Conservation (phyloP, 495 filamentous ascomycete genomes). For the Aeminium ludgeri region DNA sequence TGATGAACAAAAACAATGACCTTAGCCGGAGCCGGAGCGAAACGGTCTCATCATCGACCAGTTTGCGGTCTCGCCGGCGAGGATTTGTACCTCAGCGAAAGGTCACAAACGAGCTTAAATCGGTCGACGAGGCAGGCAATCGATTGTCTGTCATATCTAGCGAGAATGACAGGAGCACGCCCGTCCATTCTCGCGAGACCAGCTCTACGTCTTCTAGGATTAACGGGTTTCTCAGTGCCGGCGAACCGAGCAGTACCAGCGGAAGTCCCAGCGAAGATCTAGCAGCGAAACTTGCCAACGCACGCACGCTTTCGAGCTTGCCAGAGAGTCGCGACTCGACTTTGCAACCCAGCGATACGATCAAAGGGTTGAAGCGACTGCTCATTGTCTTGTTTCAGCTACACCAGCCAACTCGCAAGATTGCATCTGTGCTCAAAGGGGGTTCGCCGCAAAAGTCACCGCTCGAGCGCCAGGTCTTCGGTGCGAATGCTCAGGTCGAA, state of each 20-base stretch:
- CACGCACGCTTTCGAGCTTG: too few species aligned
- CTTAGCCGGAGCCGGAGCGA: conserved; percentile 83
- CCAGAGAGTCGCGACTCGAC: not conserved
- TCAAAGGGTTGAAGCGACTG: conserved; percentile 73
- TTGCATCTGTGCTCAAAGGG: conserved; percentile 38
- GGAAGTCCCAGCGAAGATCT: too few species aligned
- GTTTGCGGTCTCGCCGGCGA: conserved; percentile 53
- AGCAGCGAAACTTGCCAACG: too few species aligned
- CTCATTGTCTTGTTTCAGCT: conserved; percentile 71
- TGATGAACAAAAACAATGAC: conserved; percentile 51
- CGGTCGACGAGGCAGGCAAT: conserved; percentile 54
- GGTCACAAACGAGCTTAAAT: conserved; percentile 55
- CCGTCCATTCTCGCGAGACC: conserved; percentile 4
- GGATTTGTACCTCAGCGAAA: conserved; percentile 46
- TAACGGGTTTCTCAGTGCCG: not conserved
- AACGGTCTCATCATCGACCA: conserved; percentile 47
- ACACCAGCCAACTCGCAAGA: conserved; percentile 52
- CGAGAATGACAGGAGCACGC: conserved; percentile 8
- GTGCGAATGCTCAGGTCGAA: conserved; percentile 48
- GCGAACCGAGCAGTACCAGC: too few species aligned
- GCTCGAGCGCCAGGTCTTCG: conserved; percentile 62
- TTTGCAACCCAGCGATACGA: conserved; percentile 36
- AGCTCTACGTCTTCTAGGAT: conserved; percentile 11
- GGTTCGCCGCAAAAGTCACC: conserved; percentile 50
- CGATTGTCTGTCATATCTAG: conserved; percentile 33